Base-by-base conservation (phyloP, 768 basidiomycete genomes). In the Phylloporus rhodoxanthus region DNA sequence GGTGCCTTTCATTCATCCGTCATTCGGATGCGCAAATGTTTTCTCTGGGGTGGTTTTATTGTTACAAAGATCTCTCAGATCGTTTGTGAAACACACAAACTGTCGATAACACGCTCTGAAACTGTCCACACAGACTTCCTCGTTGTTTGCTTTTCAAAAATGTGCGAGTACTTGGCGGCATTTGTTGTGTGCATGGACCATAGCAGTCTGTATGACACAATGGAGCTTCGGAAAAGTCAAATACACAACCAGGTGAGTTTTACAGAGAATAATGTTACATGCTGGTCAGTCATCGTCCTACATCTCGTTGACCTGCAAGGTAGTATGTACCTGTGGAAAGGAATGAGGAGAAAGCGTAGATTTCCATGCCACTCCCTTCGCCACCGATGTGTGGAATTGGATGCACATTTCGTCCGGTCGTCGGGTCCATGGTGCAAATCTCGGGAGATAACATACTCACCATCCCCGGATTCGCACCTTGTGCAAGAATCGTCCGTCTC, bases 361-460 rank as follows among this genome's bases (percentile, higher is more conserved):
- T 25, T n/a, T 34, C 29, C 7, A 39, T 36, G 7, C 19, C 42
- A 46, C 33, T 15, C 20, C 29, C 17, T 37, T 25, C 25, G 7
- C n/a, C n/a, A n/a, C n/a, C n/a, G n/a, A n/a, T n/a, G n/a, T n/a
- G n/a, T 10, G 40, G 28, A 25, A 36, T 36, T 34, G 28, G 5
- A 19, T 17, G 43, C 4, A 45, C 49, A 21, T 15, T 32, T 14
- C 25, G 28, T 37, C 23, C 51, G 52, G 48, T 51, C 30, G 25
- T 13, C 20, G 5, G 36, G 20, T 33, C 25, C 25, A 40, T 17
- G 23, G 37, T 45, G 37, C 28, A 47, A 47, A 51, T 51, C 49
- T 44, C 40, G 39, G 43, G 5, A 40, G 42, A 39, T 37, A 36
- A 50, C 37, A 20, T 45, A 48, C 58, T 48, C 43, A 23, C 47